These are phyloP conservation scores for Cenchrus fungigraminus DNA, from an alignment of 176 grass and related monocot species.

Conservation along the genomic window DNA sequence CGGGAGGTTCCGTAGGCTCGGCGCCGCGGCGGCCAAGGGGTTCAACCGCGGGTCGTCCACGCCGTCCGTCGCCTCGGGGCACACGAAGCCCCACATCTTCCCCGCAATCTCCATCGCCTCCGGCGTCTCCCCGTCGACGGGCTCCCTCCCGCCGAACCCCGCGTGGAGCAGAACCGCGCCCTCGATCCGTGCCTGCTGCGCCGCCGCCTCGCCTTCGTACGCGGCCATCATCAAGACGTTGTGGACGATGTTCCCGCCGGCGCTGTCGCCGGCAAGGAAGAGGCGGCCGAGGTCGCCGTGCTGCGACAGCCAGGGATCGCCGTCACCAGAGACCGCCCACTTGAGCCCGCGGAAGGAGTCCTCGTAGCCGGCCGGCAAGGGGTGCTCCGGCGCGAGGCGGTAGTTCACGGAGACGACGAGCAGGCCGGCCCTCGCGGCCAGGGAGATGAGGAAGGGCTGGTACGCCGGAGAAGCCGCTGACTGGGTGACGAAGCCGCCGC, in stretches of 20 bases:
- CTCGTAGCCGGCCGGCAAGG: constrained; percentile 55
- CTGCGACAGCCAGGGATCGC: constrained; percentile 10
- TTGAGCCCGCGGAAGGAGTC: constrained; percentile 48
- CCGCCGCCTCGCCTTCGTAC: neutral
- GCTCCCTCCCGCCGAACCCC: constrained; percentile 21
- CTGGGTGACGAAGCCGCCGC: constrained; percentile 46
- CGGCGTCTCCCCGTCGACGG: neutral
- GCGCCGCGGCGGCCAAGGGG: constrained; percentile 25
- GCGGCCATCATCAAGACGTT: constrained; percentile 42
- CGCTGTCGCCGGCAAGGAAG: constrained; percentile 32
- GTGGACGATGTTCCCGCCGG: constrained; percentile 42
- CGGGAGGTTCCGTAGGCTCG: constrained; percentile 5
- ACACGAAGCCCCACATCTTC: constrained; percentile 33
- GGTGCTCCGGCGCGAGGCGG: constrained; percentile 77
- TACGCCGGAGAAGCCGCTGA: constrained; percentile 33
- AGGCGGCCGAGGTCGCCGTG: constrained; percentile 25
- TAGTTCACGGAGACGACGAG: constrained; percentile 66
- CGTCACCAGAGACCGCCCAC: constrained; percentile 30
- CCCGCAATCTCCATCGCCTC: neutral
- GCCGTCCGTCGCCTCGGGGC: neutral
- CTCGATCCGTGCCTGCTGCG: neutral
- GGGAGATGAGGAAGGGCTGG: constrained; percentile 44
- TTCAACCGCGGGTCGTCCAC: constrained; percentile 47
- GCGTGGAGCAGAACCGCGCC: constrained; percentile 9
- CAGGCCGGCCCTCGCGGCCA: constrained; percentile 36